Conservation (phyloP, 1,284 basidiomycete species). For the Apiotrichum porosum region DNA sequence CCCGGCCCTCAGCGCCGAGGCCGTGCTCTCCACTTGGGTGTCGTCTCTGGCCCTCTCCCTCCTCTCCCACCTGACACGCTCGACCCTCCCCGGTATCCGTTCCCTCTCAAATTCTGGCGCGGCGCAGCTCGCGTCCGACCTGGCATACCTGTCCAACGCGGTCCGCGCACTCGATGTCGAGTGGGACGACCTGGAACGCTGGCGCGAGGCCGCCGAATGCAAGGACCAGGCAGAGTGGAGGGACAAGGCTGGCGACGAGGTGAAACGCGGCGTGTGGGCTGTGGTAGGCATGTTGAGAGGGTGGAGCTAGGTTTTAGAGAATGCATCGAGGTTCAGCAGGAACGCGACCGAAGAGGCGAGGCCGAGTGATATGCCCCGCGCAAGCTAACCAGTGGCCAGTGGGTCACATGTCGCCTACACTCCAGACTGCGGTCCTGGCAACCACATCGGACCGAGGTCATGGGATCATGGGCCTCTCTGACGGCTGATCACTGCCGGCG, state of each 20-base stretch:
- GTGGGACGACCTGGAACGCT: conserved; percentile 64
- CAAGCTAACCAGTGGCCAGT: no score
- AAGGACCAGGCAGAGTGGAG: conserved; percentile 54
- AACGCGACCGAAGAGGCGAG: no score
- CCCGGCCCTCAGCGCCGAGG: conserved; percentile 53
- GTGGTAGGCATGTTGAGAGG: conserved; percentile 7
- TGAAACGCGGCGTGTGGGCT: conserved; percentile 10
- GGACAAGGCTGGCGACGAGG: conserved; percentile 11
- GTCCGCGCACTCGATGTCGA: conserved; percentile 86
- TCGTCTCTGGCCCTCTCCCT: conserved; percentile 78
- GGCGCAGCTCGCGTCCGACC: conserved; percentile 78
- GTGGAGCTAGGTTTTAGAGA: no score
- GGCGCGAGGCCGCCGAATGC: conserved; percentile 63
- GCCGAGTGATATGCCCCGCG: no score
- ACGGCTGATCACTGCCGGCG: no score
- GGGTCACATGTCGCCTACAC: no score
- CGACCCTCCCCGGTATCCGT: conserved; percentile 60
- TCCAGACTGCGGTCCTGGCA: no score
- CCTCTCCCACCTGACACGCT: conserved; percentile 63
- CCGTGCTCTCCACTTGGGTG: conserved; percentile 81
- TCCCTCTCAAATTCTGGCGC: conserved; percentile 62
- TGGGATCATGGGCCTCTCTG: no score
- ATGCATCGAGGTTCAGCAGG: no score
- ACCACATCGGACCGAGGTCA: no score
- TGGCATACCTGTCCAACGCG: conserved; percentile 84